Evolutionary conservation across 768 basidiomycete genomes (phyloP).

Genomic region (Trametes maxima): DNA sequence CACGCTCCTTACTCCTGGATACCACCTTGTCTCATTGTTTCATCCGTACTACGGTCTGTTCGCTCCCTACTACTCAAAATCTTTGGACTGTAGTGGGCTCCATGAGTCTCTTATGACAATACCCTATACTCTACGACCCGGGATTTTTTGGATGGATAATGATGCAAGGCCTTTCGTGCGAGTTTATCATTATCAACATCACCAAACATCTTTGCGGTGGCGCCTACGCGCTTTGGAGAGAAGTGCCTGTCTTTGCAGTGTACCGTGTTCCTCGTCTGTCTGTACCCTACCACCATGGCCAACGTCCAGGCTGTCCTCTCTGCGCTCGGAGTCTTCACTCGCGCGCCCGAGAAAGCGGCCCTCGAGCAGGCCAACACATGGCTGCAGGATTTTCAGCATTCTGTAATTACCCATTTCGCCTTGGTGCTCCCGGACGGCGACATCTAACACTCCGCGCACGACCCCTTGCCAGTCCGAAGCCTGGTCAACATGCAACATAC

Average conservation of each 20-base stretch:
- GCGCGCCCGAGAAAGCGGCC: constrained; percentile 79
- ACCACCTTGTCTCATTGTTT: constrained; percentile 30
- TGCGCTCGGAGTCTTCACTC: constrained; percentile 77
- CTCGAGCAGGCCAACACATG: constrained; percentile 89
- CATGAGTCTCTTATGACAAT: constrained; percentile 31
- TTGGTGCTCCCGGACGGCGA: constrained; percentile 56
- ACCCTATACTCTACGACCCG: constrained; percentile 28
- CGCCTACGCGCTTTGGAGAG: constrained; percentile 1
- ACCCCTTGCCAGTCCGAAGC: constrained; percentile 82
- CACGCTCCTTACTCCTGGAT: constrained; percentile 38
- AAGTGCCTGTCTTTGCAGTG: constrained; percentile 15
- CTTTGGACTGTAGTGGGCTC: constrained; percentile 29
- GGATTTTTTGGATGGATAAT: constrained; percentile 4
- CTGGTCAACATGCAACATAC: constrained; percentile 92
- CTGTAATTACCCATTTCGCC: constrained; percentile 85
- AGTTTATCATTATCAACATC: constrained; percentile 31
- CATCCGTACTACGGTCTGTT: constrained; percentile 28
- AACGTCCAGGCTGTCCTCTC: constrained; percentile 73
- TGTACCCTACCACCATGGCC: constrained; percentile 47
- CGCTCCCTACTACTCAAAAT: constrained; percentile 28
- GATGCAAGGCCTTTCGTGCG: constrained; percentile 3
- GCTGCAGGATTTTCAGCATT: constrained; percentile 99
- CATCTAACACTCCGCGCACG: constrained; percentile 66
- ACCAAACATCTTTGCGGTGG: constrained; percentile 27
- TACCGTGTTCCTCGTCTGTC: constrained; percentile 20